Conservation (phyloP, 768 basidiomycete genomes). For the Collybia sordida region DNA sequence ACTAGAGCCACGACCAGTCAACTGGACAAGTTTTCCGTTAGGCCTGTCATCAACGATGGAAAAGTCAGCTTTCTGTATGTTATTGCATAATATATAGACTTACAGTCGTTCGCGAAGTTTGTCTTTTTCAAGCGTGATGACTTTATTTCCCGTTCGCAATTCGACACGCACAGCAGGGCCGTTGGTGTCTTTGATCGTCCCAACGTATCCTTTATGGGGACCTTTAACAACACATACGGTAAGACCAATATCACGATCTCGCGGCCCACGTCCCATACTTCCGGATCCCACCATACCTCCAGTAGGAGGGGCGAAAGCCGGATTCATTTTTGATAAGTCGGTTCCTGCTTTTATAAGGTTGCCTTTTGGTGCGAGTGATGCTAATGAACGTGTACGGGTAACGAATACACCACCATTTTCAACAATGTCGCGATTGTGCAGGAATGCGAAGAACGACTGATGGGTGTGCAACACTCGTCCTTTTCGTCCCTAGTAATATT, state of each 20-base stretch:
- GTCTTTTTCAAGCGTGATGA: conserved; percentile 82
- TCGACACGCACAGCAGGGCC: conserved; percentile 87
- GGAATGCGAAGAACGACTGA: conserved; percentile 91
- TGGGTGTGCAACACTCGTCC: conserved; percentile 92
- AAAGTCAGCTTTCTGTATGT: conserved; percentile 1
- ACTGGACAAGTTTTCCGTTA: conserved; percentile 52
- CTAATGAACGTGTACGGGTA: conserved; percentile 78
- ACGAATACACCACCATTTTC: conserved; percentile 97
- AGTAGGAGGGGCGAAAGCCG: conserved; percentile 58
- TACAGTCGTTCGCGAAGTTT: conserved; percentile 75
- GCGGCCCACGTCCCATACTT: conserved; percentile 72
- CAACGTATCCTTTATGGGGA: conserved; percentile 86
- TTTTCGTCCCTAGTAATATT: conserved; percentile 61
- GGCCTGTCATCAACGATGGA: conserved; percentile 35
- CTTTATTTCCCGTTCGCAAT: conserved; percentile 83
- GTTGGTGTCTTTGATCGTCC: conserved; percentile 93
- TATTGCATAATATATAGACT: conserved; percentile 25
- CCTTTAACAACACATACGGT: conserved; percentile 83
- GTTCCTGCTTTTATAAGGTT: conserved; percentile 61
- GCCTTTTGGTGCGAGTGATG: conserved; percentile 85
- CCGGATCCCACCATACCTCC: conserved; percentile 84
- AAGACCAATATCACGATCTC: conserved; percentile 80
- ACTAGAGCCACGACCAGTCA: conserved; percentile 34
- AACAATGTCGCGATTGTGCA: conserved; percentile 86
- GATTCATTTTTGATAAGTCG: conserved; percentile 93